These are phyloP conservation scores for Tylopilus felleus DNA, from an alignment of 768 basidiomycete genomes.

Conservation along the genomic window DNA sequence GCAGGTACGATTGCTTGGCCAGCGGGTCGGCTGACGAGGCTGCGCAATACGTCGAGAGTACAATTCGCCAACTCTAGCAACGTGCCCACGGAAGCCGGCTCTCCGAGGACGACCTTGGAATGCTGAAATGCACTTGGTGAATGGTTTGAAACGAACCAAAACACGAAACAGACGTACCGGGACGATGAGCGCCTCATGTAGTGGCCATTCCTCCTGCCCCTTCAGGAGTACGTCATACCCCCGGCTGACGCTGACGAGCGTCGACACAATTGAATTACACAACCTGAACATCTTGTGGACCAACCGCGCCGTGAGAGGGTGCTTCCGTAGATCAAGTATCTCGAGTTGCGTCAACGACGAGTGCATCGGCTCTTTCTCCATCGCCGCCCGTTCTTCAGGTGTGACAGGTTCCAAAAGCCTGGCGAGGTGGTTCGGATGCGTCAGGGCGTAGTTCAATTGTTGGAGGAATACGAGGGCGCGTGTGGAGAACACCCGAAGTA, in stretches of 20 bases:
- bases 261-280: constrained; percentile 64
- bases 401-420: constrained; percentile 79
- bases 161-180: constrained; percentile 51
- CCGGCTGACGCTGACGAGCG: constrained; percentile 65
- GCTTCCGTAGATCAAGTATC: constrained; percentile 58
- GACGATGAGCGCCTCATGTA: constrained; percentile 62
- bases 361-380: constrained; percentile 57
- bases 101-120: constrained; percentile 78
- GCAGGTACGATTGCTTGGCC: constrained; percentile 48
- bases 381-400: constrained; percentile 61
- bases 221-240: constrained; percentile 65
- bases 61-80: constrained; percentile 81
- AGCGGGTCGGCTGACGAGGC: constrained; percentile 59
- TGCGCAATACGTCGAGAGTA: constrained; percentile 68
- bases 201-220: constrained; percentile 69
- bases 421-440: constrained; percentile 86
- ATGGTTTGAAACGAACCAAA: background rate
- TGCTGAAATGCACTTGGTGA: constrained; percentile 47
- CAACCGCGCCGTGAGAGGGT: constrained; percentile 69
- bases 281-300: constrained; percentile 70
- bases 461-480: constrained; percentile 75
- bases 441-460: constrained; percentile 85
- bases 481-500: constrained; percentile 65
- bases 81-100: constrained; percentile 82
- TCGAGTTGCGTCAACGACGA: constrained; percentile 39